Percentiles rank a stretch among this genome's conserved stretches.
Conservation (phyloP, 805 yeast species). For the Millerozyma acaciae region DNA sequence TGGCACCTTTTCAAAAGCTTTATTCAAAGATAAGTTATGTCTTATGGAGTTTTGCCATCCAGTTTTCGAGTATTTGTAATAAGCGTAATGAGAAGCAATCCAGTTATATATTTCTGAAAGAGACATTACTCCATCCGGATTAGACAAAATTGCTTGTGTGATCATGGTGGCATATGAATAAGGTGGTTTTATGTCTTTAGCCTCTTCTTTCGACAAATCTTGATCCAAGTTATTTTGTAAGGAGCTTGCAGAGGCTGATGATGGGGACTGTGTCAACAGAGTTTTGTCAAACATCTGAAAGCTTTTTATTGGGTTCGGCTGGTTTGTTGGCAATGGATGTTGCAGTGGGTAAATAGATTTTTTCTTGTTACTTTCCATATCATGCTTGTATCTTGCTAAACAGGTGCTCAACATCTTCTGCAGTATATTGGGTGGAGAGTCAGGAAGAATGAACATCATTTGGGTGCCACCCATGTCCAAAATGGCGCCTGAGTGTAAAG, state of each 20-base stretch:
- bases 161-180: slow-evolving; percentile 97
- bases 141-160: slow-evolving; percentile 91
- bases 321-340: slow-evolving; percentile 10
- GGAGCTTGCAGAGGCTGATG: slow-evolving; percentile 37
- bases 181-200: slow-evolving; percentile 93
- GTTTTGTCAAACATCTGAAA: slow-evolving; percentile 54
- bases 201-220: slow-evolving; percentile 83
- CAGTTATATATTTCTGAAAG: slow-evolving; percentile 89
- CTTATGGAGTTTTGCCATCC: slow-evolving; percentile 99
- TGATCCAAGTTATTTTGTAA: slow-evolving; percentile 46
- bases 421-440: slow-evolving; percentile 69
- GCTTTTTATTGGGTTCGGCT: slow-evolving; percentile 30
- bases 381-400: slow-evolving; percentile 27
- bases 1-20: slow-evolving; percentile 97
- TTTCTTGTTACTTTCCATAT: slow-evolving; percentile 17
- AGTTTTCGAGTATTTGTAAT: slow-evolving; percentile 83
- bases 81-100: slow-evolving; percentile 85
- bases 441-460: slow-evolving; percentile 98
- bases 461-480: slow-evolving; percentile 96
- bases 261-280: slow-evolving; percentile 34
- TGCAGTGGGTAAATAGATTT: slow-evolving; percentile 15
- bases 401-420: slow-evolving; percentile 40
- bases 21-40: slow-evolving; percentile 89
- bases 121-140: slow-evolving; percentile 82
- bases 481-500: slow-evolving; percentile 81